Conservation (phyloP, 176 grass and related monocot species). For the Cenchrus purpureus region DNA sequence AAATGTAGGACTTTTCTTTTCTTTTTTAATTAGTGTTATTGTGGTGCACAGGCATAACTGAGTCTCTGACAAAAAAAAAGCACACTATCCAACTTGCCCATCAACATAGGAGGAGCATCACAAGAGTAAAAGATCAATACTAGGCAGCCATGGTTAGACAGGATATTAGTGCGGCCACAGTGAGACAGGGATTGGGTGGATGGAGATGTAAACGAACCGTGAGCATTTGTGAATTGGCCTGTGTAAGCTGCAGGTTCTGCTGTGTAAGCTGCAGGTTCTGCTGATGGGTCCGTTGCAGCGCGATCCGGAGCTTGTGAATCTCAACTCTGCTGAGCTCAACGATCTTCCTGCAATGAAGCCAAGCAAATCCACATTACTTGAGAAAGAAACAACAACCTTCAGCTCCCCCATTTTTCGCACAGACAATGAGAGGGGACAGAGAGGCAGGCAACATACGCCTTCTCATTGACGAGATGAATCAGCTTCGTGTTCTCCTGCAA, state of each 20-base stretch:
- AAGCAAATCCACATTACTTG: neutral
- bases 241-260: constrained; percentile 61
- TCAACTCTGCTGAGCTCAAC: constrained; percentile 48
- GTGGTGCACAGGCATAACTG: neutral
- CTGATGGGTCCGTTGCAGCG: constrained; percentile 40
- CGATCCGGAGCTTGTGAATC: constrained; percentile 51
- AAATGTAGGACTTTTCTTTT: neutral
- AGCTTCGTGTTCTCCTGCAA: constrained; percentile 57
- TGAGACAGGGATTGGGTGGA: neutral
- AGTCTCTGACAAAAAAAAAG: neutral
- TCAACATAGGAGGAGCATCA: constrained; percentile 5
- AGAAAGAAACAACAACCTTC: neutral
- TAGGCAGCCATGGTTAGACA: constrained; percentile 3
- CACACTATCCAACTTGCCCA: neutral
- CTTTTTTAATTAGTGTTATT: neutral
- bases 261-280: constrained; percentile 65
- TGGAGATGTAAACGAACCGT: constrained; percentile 46
- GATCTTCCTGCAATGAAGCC: constrained; percentile 48
- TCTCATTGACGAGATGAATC: constrained; percentile 46
- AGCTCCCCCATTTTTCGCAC: neutral
- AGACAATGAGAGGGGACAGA: neutral
- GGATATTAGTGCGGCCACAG: neutral
- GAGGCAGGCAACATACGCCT: constrained; percentile 42
- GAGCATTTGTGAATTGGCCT: constrained; percentile 57
- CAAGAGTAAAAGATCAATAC: neutral